Percentiles rank a stretch among this genome's conserved stretches.
Evolutionary conservation across 495 filamentous ascomycete species (phyloP).

Genomic region (Penicillium paxilli): DNA sequence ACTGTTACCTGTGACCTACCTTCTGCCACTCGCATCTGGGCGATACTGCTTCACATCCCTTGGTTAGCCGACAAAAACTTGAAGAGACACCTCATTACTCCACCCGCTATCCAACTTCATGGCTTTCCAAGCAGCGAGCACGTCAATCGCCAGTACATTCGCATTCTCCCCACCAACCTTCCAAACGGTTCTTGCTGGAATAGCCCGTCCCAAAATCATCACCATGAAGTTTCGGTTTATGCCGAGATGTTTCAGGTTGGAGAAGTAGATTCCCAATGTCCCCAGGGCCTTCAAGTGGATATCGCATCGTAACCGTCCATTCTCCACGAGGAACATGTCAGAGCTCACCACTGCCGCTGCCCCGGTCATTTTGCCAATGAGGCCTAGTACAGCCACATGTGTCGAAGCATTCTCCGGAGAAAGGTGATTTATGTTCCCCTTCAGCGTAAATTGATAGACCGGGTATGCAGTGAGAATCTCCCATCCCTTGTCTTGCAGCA

Average conservation of each 20-base stretch:
- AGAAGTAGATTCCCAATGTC: slow-evolving; percentile 69
- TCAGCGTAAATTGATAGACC: slow-evolving; percentile 52
- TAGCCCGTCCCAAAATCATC: slow-evolving; percentile 65
- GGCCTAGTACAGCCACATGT: slow-evolving; percentile 69
- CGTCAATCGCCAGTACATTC: slow-evolving; percentile 74
- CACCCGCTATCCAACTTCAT: slow-evolving; percentile 71
- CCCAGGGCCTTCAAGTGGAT: slow-evolving; percentile 80
- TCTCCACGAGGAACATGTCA: slow-evolving; percentile 55
- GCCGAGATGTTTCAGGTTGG: slow-evolving; percentile 56
- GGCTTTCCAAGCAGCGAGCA: slow-evolving; percentile 75
- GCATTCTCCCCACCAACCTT: slow-evolving; percentile 45
- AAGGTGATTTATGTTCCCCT: slow-evolving; percentile 10
- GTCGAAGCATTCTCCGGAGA: slow-evolving; percentile 12
- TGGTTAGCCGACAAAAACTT: slow-evolving; percentile 52
- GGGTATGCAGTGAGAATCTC: slow-evolving; percentile 82
- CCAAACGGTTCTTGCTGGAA: slow-evolving; percentile 68
- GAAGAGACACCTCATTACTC: slow-evolving; percentile 80
- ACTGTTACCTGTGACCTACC: no score
- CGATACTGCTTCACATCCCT: no score
- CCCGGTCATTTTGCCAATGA: slow-evolving; percentile 89
- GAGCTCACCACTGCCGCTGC: slow-evolving; percentile 69
- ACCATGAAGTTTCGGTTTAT: slow-evolving; percentile 73
- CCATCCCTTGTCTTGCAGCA: slow-evolving; percentile 64
- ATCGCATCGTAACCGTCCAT: slow-evolving; percentile 61
- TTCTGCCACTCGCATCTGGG: neutral